Base-by-base conservation (phyloP, 2,329 filamentous ascomycete genomes). In the Colletotrichum shisoi region DNA sequence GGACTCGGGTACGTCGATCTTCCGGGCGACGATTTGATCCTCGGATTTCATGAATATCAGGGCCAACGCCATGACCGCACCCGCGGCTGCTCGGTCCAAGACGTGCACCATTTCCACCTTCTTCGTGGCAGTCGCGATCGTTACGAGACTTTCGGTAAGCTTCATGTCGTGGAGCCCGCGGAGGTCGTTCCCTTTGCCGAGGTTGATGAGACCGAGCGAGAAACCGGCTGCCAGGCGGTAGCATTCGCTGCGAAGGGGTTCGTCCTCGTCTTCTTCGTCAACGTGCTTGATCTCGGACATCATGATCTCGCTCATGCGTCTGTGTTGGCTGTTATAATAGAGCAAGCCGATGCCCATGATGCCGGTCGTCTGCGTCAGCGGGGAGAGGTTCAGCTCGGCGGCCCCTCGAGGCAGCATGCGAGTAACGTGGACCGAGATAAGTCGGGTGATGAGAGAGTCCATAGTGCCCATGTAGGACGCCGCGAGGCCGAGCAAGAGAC, bases 291-390 rank as follows among this genome's bases (percentile, higher is more conserved):
- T 95, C 76, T 99, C 95, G 0, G 94, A 98, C 57, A 99, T 87
- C 93, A 99, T 97, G 19, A 98, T 93, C 76, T 99, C 95, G 75
- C 93, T 98, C 95, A 99, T 99, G 44, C 96, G 89, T 37, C 96
- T 91, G 79, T 99, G 96, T 74, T 98, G 94, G 34, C 94, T 97
- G 75, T 94, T 91, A 79, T 91, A 96, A 77, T 98, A 99, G 1
- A 99, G 83, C 46, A 99, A 80, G 0, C 95, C 95, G 71, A 99
- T 97, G 1, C 95, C 95, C 93, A 99, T 96, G 48, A 99, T 91
- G 21, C 94, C 95, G 1, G 94, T 95, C 0, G 95, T 98, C 77
- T 99, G 95, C 0, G 94, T 97, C 19, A 96, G 84, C 4, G 93
- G 91, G 2, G 94, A 97, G 1, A 99, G 80, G 71, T 99, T 99